Conservation (phyloP, 108 stramenopile genomes). For the Mediolabrus comicus region DNA sequence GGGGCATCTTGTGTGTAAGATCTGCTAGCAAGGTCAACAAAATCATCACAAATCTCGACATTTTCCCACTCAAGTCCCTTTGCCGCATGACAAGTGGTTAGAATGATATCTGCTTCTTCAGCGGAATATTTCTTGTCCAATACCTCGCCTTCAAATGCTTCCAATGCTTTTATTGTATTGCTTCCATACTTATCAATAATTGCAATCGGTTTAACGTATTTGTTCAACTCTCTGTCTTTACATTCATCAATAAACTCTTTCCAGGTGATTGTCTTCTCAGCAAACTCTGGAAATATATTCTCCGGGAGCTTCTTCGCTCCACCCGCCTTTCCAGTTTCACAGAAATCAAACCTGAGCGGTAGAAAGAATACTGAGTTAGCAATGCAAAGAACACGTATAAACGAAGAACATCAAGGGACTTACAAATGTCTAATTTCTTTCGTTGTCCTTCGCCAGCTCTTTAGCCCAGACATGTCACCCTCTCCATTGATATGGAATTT, state of each 20-base stretch:
- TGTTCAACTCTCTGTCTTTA: slow-evolving; percentile 3
- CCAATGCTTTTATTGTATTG: slow-evolving; percentile 30
- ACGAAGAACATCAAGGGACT: background rate
- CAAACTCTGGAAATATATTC: slow-evolving; percentile 38
- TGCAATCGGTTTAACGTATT: slow-evolving; percentile 12
- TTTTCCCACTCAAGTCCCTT: slow-evolving; percentile 48
- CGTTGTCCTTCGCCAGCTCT: slow-evolving; percentile 8
- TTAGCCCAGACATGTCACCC: slow-evolving; percentile 28
- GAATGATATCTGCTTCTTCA: slow-evolving; percentile 44
- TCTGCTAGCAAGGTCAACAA: slow-evolving; percentile 2
- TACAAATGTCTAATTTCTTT: slow-evolving; percentile 24
- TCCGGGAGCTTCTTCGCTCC: background rate
- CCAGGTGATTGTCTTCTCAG: slow-evolving; percentile 32
- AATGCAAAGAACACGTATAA: background rate
- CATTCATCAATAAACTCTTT: slow-evolving; percentile 8
- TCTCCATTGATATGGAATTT: slow-evolving; percentile 37
- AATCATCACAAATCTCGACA: slow-evolving; percentile 40
- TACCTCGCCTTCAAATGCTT: slow-evolving; percentile 25
- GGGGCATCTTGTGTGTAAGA: slow-evolving; percentile 7
- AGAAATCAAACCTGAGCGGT: slow-evolving; percentile 7
- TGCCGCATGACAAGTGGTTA: slow-evolving; percentile 37
- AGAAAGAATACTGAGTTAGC: no score
- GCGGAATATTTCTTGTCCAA: slow-evolving; percentile 14
- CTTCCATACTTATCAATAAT: slow-evolving; percentile 21
- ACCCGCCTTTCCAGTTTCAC: background rate